Evolutionary conservation across 345 rosid genomes (phyloP).

Genomic region (Crucihimalaya himalaica): DNA sequence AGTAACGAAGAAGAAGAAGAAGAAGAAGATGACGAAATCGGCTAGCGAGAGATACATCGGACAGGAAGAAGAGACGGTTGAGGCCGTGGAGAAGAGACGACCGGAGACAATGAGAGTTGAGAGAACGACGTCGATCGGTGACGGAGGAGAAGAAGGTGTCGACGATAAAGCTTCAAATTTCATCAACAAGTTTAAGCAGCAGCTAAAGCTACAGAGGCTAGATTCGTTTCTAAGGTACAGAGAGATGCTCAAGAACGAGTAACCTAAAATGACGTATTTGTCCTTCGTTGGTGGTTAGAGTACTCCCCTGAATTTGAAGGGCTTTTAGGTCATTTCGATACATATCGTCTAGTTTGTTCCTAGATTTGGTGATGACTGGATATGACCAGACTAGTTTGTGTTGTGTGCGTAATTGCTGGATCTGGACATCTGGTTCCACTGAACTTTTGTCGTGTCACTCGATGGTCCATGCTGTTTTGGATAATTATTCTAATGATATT

Average conservation of each 20-base stretch:
- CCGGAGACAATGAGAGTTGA: slow-evolving; percentile 41
- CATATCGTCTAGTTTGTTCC: background rate
- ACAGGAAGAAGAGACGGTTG: slow-evolving; percentile 28
- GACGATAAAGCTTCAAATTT: slow-evolving; percentile 43
- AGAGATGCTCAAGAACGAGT: slow-evolving; percentile 40
- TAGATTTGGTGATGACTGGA: slow-evolving; percentile 22
- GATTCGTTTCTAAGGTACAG: slow-evolving; percentile 43
- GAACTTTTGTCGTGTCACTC: slow-evolving; percentile 6
- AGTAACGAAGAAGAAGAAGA: slow-evolving; percentile 31
- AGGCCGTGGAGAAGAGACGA: slow-evolving; percentile 38
- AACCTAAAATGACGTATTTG: background rate
- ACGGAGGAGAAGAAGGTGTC: slow-evolving; percentile 39
- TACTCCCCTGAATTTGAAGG: slow-evolving; percentile 8
- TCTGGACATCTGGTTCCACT: slow-evolving; percentile 20
- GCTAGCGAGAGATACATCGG: slow-evolving; percentile 52
- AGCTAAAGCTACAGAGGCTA: slow-evolving; percentile 42
- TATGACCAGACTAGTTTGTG: slow-evolving; percentile 15
- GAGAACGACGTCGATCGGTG: slow-evolving; percentile 34
- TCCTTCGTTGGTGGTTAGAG: background rate
- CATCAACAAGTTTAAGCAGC: slow-evolving; percentile 44
- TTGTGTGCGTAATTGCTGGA: slow-evolving; percentile 30
- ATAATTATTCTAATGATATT: background rate
- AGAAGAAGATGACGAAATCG: slow-evolving; percentile 66
- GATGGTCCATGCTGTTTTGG: slow-evolving; percentile 2
- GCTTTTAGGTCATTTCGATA: slow-evolving; percentile 21